Conservation (phyloP, 2,329 filamentous ascomycete species). For the Lachnellula occidentalis region DNA sequence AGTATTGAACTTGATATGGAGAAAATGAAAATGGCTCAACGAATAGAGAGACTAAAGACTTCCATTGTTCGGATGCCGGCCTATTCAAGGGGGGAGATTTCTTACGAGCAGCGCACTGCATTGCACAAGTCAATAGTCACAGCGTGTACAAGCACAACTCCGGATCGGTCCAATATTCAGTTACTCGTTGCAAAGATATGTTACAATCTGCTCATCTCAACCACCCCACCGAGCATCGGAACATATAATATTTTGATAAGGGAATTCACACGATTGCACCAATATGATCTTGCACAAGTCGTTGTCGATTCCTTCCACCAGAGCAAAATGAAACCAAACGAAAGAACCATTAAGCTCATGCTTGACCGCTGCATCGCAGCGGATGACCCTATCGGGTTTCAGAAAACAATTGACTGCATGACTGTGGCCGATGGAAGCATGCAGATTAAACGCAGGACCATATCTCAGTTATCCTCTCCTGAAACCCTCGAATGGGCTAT, state of each 20-base stretch:
- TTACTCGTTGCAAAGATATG: constrained; percentile 37
- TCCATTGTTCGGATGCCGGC: constrained; percentile 16
- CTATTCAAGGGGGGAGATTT: constrained; percentile 14
- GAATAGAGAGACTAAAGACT: constrained; percentile 14
- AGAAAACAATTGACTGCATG: constrained; percentile 25
- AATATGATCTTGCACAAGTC: constrained; percentile 45
- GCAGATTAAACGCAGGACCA: constrained; percentile 10
- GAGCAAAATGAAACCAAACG: constrained; percentile 27
- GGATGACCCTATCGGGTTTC: constrained; percentile 22
- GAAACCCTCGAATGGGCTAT: constrained; percentile 21
- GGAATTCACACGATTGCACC: constrained; percentile 52
- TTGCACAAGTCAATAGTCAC: constrained; percentile 21
- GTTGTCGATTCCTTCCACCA: constrained; percentile 46
- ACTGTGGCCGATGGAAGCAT: constrained; percentile 18
- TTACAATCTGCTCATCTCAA: constrained; percentile 61
- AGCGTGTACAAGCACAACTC: constrained; percentile 14
- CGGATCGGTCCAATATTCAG: constrained; percentile 16
- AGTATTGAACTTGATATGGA: constrained; percentile 1
- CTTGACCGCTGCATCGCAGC: constrained; percentile 27
- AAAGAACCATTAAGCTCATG: constrained; percentile 23
- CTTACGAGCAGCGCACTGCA: constrained; percentile 13
- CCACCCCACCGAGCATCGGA: constrained; percentile 56
- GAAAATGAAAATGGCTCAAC: constrained; percentile 14
- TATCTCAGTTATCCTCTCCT: constrained; percentile 7
- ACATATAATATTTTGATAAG: constrained; percentile 67